Evolutionary conservation across 2,329 filamentous ascomycete genomes (phyloP), one percentile per base, ranked within the genome.

Genomic region (Raffaelea deltoideospora): DNA sequence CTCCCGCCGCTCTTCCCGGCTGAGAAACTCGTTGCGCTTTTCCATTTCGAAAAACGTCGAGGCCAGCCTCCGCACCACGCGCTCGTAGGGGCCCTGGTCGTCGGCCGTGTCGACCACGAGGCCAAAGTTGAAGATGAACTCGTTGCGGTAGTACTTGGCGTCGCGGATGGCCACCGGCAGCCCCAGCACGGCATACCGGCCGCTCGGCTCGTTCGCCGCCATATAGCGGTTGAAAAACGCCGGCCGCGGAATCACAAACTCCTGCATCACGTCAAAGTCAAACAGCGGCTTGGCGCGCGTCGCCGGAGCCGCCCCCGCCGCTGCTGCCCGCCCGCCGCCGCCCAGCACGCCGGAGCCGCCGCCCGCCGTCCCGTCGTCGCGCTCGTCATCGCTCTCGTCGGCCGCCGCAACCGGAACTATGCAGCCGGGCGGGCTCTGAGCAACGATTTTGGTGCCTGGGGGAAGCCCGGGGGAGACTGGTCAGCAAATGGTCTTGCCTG

Each of bases 111-210:
- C 49, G 26, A 55, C 50, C 26, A 56, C 79, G 31, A 96, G 65
- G 41, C 85, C 86, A 53, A 96, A 94, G 57, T 96, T 96, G 72
- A 96, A 98, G 53, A 95, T 94, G 64, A 95, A 96, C 57, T 93
- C 84, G 58, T 94, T 94, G 40, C 90, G 79, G 51, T 80, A 75
- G 52, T 96, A 94, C 47, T 79, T 79, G 38, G 76, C 70, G 45
- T 86, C 73, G 35, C 79, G 75, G 52, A 96, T 84, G 53, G 85
- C 88, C 37, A 96, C 79, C 0, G 90, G 90, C 49, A 86, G 85
- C 14, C 87, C 85, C 24, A 98, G 69, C 38, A 98, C 75, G 40
- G 78, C 76, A 56, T 87, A 80, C 45, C 72, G 72, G 47, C 66
- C 65, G 38, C 74, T 69, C 0, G 74, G 72, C 32, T 83, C 79